Conservation (phyloP, 345 rosid genomes). For the Sisymbrium altissimum region DNA sequence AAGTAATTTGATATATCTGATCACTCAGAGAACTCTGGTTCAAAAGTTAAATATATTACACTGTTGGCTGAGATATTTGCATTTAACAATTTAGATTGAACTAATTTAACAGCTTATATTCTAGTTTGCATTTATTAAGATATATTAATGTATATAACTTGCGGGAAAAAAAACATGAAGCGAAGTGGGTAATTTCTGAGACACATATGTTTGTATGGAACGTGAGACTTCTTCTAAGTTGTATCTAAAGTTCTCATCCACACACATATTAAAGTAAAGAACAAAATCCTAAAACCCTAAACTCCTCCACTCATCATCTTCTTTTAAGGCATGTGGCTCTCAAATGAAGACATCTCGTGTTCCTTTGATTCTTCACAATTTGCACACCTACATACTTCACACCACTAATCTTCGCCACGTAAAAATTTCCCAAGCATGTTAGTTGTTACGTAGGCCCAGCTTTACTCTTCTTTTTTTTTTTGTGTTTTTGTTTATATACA, state of each 20-base stretch:
- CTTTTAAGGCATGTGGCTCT: constrained; percentile 22
- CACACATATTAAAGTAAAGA: constrained; percentile 6
- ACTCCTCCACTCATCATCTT: not conserved
- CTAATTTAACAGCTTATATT: not conserved
- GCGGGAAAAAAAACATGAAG: not conserved
- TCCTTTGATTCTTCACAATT: constrained; percentile 9
- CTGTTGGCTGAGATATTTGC: too few relatives aligned
- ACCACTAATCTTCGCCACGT: constrained; percentile 24
- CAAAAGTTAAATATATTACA: too few relatives aligned
- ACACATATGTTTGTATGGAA: not conserved
- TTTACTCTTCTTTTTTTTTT: not conserved
- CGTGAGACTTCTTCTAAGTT: not conserved
- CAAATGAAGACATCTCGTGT: constrained; percentile 31
- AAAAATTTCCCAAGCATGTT: not conserved
- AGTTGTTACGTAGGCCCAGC: constrained; percentile 2
- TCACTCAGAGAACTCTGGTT: too few relatives aligned
- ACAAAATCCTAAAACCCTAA: not conserved
- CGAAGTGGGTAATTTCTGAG: not conserved
- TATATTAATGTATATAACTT: not conserved
- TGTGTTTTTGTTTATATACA: not conserved
- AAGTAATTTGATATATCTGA: too few relatives aligned
- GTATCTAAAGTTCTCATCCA: constrained; percentile 12
- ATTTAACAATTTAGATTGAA: too few relatives aligned
- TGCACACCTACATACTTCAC: not conserved
- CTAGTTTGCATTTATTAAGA: not conserved